Percentiles rank a stretch among this genome's conserved stretches.
These are phyloP conservation scores for Ambrosiella xylebori DNA, from an alignment of 2,329 filamentous ascomycete genomes.

Conservation along the genomic window DNA sequence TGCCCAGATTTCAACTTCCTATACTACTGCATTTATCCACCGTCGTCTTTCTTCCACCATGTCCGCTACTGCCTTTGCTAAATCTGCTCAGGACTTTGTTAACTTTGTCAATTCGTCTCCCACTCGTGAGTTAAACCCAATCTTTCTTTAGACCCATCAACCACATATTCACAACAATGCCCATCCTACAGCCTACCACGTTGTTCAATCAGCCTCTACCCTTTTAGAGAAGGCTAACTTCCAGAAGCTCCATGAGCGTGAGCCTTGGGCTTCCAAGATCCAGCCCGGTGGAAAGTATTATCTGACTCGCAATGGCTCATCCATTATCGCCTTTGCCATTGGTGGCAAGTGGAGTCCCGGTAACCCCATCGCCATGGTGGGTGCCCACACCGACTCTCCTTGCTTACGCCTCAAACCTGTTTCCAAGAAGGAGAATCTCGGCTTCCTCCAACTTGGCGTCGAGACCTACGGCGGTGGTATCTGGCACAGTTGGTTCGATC, in stretches of 20 bases:
- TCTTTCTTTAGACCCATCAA: constrained; percentile 2
- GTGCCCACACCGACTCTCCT: constrained; percentile 89
- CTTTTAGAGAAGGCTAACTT: constrained; percentile 74
- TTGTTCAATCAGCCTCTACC: constrained; percentile 60
- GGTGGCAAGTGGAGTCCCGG: constrained; percentile 82
- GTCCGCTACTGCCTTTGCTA: constrained; percentile 23
- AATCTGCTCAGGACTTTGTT: constrained; percentile 63
- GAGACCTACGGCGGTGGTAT: constrained; percentile 94
- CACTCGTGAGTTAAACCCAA: constrained; percentile 39
- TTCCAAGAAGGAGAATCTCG: constrained; percentile 70
- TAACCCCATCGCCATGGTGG: constrained; percentile 82
- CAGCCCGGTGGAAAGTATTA: constrained; percentile 89
- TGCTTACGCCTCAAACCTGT: constrained; percentile 86
- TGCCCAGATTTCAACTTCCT: not conserved
- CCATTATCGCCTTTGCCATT: constrained; percentile 82
- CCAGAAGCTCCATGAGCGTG: constrained; percentile 72
- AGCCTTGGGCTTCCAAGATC: constrained; percentile 67
- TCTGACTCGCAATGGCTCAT: constrained; percentile 82
- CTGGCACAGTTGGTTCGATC: constrained; percentile 98
- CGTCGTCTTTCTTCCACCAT: constrained; percentile 23
- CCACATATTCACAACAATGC: not conserved
- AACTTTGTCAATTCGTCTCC: constrained; percentile 90
- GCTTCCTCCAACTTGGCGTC: constrained; percentile 86
- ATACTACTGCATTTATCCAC: constrained; percentile 15
- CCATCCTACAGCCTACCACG: constrained; percentile 62